A percentile compares a stretch with the other conserved stretches of the same genome.
Evolutionary conservation across 169 alveolate species (phyloP).

Genomic region (Plasmodium reichenowi): DNA sequence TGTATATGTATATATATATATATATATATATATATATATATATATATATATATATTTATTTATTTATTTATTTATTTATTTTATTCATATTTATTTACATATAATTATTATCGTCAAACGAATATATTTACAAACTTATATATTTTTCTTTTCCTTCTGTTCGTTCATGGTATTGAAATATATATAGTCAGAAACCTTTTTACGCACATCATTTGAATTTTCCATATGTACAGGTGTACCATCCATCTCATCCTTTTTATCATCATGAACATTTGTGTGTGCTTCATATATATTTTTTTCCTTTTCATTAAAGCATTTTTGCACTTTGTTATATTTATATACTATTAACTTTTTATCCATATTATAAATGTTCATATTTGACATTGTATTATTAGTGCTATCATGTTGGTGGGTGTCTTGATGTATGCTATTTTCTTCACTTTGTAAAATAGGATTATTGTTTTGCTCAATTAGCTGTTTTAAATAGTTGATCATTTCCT

Average conservation of each 20-base stretch:
- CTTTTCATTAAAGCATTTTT: constrained; percentile 25
- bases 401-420: background rate
- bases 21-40: no score
- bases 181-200: constrained; percentile 19
- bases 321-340: constrained; percentile 47
- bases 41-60: no score
- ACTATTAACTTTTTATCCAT: constrained; percentile 19
- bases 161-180: constrained; percentile 5
- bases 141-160: background rate
- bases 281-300: constrained; percentile 9
- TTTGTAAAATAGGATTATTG: background rate
- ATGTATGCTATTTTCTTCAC: background rate
- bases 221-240: background rate
- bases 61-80: no score
- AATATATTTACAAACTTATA: no score
- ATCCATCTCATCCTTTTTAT: background rate
- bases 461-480: background rate
- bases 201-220: constrained; percentile 5
- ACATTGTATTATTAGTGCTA: background rate
- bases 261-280: background rate
- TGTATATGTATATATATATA: no score
- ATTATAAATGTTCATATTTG: background rate
- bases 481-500: constrained; percentile 25
- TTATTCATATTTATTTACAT: no score
- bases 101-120: no score